A percentile compares a stretch with the other conserved stretches of the same genome.
Conservation (phyloP, 495 filamentous ascomycete genomes). For the Xylaria flabelliformis region DNA sequence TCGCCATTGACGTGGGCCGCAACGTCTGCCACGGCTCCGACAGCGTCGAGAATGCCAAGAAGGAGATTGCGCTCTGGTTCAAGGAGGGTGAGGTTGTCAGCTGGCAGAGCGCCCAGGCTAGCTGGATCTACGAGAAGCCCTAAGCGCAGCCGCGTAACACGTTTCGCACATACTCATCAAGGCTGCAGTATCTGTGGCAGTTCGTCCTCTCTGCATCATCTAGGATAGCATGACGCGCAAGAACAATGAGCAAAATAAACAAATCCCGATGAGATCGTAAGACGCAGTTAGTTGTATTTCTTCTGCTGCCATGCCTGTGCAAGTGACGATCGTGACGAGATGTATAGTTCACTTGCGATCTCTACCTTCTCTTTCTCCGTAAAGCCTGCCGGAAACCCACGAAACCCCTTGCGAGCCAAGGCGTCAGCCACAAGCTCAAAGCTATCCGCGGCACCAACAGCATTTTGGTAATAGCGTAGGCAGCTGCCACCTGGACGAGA, state of each 20-base stretch:
- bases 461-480: slow-evolving; percentile 87
- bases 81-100: slow-evolving; percentile 76
- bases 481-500: slow-evolving; percentile 76
- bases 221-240: background rate
- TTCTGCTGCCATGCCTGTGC: background rate
- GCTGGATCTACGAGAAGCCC: slow-evolving; percentile 95
- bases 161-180: background rate
- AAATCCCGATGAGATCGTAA: background rate
- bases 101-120: slow-evolving; percentile 79
- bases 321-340: background rate
- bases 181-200: background rate
- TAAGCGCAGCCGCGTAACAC: slow-evolving; percentile 22
- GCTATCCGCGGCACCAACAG: slow-evolving; percentile 77
- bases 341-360: background rate
- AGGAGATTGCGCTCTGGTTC: slow-evolving; percentile 99
- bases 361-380: slow-evolving; percentile 31
- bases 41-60: slow-evolving; percentile 96
- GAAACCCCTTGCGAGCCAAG: slow-evolving; percentile 84
- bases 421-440: slow-evolving; percentile 84
- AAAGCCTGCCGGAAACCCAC: slow-evolving; percentile 52
- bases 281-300: background rate
- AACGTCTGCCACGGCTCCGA: slow-evolving; percentile 99
- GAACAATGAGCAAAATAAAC: slow-evolving; percentile 4
- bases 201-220: background rate
- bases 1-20: slow-evolving; percentile 79